Base-by-base conservation (phyloP, 768 basidiomycete species). In the Naganishia vaughanmartiniae region DNA sequence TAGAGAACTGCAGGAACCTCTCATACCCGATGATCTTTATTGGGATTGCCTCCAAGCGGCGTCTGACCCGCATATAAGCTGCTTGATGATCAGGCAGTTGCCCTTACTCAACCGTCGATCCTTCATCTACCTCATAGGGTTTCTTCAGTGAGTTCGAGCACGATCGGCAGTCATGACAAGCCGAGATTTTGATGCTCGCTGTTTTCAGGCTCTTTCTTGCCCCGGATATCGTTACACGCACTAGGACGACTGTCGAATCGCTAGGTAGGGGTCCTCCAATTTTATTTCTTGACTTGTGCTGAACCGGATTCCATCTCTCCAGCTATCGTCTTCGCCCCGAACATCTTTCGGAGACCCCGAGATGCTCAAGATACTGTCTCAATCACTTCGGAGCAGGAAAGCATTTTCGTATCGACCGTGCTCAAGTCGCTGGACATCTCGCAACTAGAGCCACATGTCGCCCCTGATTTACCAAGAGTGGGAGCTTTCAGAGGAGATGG, bases 11-110 rank as follows among this genome's bases (percentile, higher is more conserved):
- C 86, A 89, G 74, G 91, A 93, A 72, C 94, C 94, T n/a, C 85
- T 96, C 54, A 87, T 97, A 17, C 94, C 94, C 9, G 87, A 90
- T 71, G 90, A 92, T 80, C 83, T 92, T 84, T 97, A 95, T 84
- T 92, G 95, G 77, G 90, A 92, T 75, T 93, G 92, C 75, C 87
- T 95, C 66, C 85, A 71, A 11, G 74, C 76, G 2, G 85, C 91
- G 3, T 84, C 86, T 48, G 87, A 90, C 51, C 86, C 89, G 0
- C 83, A 85, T 14, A 86, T 87, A 6, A 90, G 90, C 76, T 85
- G 93, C 63, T 85, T 84, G 53, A 89, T 95, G 74, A 85, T 95
- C 24, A 84, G 86, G 74, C 85, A 87, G 14, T 84, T 97, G 21
- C 94, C 93, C 21, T 90, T 89, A 15, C 88, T 91, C 77, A 92